Conservation (phyloP, 495 filamentous ascomycete genomes). For the Aspergillus steynii region DNA sequence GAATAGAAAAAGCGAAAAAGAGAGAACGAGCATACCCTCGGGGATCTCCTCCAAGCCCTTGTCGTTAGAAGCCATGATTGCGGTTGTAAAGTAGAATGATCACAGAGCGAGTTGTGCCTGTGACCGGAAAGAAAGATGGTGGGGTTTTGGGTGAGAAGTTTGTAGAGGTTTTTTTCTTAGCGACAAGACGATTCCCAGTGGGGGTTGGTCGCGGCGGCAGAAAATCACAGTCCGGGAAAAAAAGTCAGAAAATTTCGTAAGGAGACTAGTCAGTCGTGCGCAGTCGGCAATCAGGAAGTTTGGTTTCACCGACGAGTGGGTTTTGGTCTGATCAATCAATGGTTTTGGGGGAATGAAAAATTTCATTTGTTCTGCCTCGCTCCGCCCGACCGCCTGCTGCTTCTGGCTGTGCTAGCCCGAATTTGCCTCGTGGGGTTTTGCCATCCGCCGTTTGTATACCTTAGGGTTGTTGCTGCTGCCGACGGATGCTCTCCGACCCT, state of each 20-base stretch:
- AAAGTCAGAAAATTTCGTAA: constrained; percentile 26
- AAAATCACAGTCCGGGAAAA: constrained; percentile 30
- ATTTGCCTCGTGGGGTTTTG: background rate
- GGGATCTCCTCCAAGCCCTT: constrained; percentile 97
- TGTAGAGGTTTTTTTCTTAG: constrained; percentile 31
- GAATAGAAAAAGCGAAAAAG: constrained; percentile 16
- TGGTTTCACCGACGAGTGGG: background rate
- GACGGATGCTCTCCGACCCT: background rate
- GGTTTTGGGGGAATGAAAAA: background rate
- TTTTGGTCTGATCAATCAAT: background rate
- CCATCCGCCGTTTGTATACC: background rate
- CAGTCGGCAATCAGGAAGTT: background rate
- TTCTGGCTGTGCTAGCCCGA: background rate
- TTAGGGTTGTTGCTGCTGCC: background rate
- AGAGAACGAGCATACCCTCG: constrained; percentile 63
- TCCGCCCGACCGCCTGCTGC: background rate
- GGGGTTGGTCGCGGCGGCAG: constrained; percentile 28
- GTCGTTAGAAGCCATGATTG: constrained; percentile 86
- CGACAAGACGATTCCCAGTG: constrained; percentile 33
- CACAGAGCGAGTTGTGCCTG: constrained; percentile 64
- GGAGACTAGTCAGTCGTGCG: too few species aligned
- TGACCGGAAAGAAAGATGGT: constrained; percentile 45
- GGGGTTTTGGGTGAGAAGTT: constrained; percentile 37
- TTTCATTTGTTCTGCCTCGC: background rate
- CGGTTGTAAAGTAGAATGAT: constrained; percentile 60